Conservation (phyloP, 352 stramenopile species). For the Globisporangium heterothallicum region DNA sequence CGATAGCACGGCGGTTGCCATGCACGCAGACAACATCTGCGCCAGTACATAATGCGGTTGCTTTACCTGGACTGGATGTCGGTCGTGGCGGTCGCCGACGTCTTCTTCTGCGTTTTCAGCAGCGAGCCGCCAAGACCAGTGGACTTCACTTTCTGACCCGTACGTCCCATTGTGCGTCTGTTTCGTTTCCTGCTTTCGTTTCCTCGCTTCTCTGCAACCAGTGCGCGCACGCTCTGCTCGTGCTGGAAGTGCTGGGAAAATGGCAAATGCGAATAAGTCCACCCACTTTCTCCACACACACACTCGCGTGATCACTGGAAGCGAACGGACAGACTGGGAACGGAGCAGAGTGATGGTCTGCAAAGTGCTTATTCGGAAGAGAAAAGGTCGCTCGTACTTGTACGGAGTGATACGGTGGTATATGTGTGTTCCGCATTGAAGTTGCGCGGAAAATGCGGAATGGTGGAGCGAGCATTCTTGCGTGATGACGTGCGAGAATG, state of each 20-base stretch:
- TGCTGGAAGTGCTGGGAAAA: neutral
- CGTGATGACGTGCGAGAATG: too few species aligned
- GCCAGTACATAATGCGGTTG: too few species aligned
- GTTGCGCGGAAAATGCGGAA: too few species aligned
- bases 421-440: too few species aligned
- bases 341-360: constrained; percentile 5
- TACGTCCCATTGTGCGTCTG: constrained; percentile 52
- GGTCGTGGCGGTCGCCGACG: constrained; percentile 51
- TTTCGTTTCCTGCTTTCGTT: neutral
- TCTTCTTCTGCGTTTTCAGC: constrained; percentile 73
- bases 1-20: neutral
- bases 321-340: constrained; percentile 3
- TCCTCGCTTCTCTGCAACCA: neutral
- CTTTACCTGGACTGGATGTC: constrained; percentile 79
- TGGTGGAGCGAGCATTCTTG: too few species aligned
- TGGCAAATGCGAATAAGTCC: constrained; percentile 1
- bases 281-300: neutral
- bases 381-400: too few species aligned
- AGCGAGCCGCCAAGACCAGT: constrained; percentile 69
- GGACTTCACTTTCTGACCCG: constrained; percentile 68
- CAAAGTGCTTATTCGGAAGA: too few species aligned
- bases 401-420: too few species aligned
- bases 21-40: neutral
- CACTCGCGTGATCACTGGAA: constrained; percentile 11
- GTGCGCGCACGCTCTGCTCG: neutral